Evolutionary conservation across 2,329 filamentous ascomycete species (phyloP).

Genomic region (Diaporthe velutina): DNA sequence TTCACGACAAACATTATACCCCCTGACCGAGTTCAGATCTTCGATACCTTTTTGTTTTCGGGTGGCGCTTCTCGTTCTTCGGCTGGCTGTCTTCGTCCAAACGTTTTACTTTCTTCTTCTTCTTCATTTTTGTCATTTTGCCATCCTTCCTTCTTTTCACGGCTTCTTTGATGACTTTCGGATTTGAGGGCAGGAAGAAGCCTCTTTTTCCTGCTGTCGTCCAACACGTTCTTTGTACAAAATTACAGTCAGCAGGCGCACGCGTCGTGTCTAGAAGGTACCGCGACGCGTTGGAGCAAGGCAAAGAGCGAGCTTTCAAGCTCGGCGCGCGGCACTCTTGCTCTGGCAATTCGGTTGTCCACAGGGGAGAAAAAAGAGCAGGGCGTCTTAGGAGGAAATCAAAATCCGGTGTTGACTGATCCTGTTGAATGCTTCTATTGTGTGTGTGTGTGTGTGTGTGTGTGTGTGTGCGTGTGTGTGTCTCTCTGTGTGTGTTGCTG

Average conservation of each 20-base stretch:
- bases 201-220: background rate
- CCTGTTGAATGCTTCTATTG: constrained; percentile 28
- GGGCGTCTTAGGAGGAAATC: constrained; percentile 35
- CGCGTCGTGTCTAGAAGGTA: constrained; percentile 8
- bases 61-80: constrained; percentile 29
- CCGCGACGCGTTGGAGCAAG: constrained; percentile 2
- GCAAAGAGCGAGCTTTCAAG: constrained; percentile 1
- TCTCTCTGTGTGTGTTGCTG: background rate
- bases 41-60: constrained; percentile 31
- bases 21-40: constrained; percentile 40
- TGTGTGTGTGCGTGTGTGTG: background rate
- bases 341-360: too few species aligned
- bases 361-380: constrained; percentile 9
- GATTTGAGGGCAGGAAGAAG: background rate
- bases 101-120: constrained; percentile 18
- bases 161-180: background rate
- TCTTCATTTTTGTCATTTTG: constrained; percentile 39
- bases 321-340: constrained; percentile 18
- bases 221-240: constrained; percentile 36
- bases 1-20: constrained; percentile 34
- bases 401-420: constrained; percentile 29
- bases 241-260: constrained; percentile 28
- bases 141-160: background rate
- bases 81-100: constrained; percentile 8
- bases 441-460: constrained; percentile 24